phyloP scores from a whole-genome alignment of 768 basidiomycete species.

The Pleurotus sapidus region DNA sequence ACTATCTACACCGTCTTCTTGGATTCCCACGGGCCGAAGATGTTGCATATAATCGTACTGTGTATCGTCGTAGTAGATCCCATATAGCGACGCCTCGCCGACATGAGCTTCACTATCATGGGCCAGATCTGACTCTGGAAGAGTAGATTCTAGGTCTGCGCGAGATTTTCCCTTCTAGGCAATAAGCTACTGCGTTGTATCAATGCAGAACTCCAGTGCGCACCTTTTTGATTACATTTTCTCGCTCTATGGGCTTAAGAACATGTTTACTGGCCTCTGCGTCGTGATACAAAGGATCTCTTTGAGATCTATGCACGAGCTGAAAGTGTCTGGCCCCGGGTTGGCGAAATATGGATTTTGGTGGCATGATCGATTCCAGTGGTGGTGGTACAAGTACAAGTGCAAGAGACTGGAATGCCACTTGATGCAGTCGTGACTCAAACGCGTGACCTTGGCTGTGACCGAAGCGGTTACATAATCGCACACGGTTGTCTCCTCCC shows the following conservation, averaged over 20 bases:
- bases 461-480: constrained; percentile 8
- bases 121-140: constrained; percentile 45
- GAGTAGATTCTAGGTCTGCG: constrained; percentile 67
- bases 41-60: constrained; percentile 99
- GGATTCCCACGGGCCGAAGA: constrained; percentile 71
- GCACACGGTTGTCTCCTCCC: constrained; percentile 10
- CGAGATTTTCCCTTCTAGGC: constrained; percentile 70
- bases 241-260: constrained; percentile 77
- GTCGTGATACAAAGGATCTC: constrained; percentile 95
- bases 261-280: constrained; percentile 86
- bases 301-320: constrained; percentile 93
- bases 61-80: constrained; percentile 92
- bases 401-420: neutral
- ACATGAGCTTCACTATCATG: constrained; percentile 52
- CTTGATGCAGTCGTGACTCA: neutral
- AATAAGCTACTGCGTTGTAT: constrained; percentile 12
- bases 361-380: constrained; percentile 46
- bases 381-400: neutral
- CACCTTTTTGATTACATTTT: constrained; percentile 64
- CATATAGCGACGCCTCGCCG: constrained; percentile 88
- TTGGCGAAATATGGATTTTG: constrained; percentile 85
- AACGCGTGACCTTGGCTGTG: neutral
- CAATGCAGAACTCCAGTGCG: constrained; percentile 6
- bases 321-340: constrained; percentile 93
- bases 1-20: constrained; percentile 80